Base-by-base conservation (phyloP, 441 rosid species). In the Croton setiger region DNA sequence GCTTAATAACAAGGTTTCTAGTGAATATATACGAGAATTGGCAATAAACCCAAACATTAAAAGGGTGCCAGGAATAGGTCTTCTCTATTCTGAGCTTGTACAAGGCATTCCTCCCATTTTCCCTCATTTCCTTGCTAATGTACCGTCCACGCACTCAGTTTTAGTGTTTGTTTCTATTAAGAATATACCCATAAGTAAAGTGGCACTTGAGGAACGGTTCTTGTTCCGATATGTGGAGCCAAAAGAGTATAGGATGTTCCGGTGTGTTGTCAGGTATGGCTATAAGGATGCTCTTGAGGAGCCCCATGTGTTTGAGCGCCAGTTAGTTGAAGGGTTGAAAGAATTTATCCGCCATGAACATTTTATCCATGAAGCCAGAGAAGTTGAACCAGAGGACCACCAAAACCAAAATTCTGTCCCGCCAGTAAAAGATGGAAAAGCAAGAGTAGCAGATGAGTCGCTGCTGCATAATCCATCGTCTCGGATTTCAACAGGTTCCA, bases 61-160 rank as follows among this genome's bases (percentile, higher is more conserved):
- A 36, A 66, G 90, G 52, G 57, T 87, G 2, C 93, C 89, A 0
- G 88, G 97, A 66, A 78, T 93, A 1, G 92, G 86, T 7, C 78
- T 89, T 60, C 68, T 91, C 52, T 89, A 84, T 75, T 82, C 96
- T 0, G 97, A 91, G 79, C 91, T 89, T 37, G 89, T 87, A 3
- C 90, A 91, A 15, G 96, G 91, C 23, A 84, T 90, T 55, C 96
- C 96, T 48, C 96, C 87, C 0, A 82, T 90, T 47, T 87, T 88
- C 61, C 75, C 84, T 33, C 97, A 90, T 41, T 88, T 84, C 68
- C 60, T 93, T 5, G 66, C 85, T 5, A 86, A 81, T 61, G 67
- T 86, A 31, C 86, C 86, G 0, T 82, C 94, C 1, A 76, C 82
- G 4, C 97, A 91, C 67, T 89, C 92, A 0, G 82, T 89, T 71